Base-by-base conservation (phyloP, 2,329 filamentous ascomycete species). In the Claviceps sorghi region DNA sequence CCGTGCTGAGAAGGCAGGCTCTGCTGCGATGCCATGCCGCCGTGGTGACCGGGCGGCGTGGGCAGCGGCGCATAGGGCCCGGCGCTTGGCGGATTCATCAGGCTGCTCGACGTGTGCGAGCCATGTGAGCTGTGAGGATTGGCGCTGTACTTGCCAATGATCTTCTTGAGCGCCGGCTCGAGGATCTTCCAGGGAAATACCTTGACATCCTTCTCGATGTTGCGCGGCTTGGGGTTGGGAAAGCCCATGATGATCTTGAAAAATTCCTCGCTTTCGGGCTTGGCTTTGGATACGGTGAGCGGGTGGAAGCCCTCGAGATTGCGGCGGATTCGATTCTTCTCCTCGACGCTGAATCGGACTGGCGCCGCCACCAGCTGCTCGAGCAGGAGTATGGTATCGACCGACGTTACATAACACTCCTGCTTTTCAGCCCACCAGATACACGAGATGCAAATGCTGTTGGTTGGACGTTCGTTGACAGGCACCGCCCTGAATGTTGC, bases 201-300 rank as follows among this genome's bases (percentile, higher is more conserved):
- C 71, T 98, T 98, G 64, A 98, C 90, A 63, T 97, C 91, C 72
- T 98, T 98, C 73, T 97, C 93, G 58, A 98, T 98, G 64, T 97
- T 96, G 56, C 93, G 79, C 19, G 93, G 93, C 69, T 97, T 97
- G 2, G 93, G 93, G 55, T 85, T 87, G 13, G 89, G 88, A 64
- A 97, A 97, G 1, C 82, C 88, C 93, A 98, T 98, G 70, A 98
- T 97, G 61, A 96, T 78, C 72, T 96, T 96, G 81, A 97, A 97
- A 68, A 97, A 97, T 52, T 94, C 88, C 66, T 97, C 91, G 65
- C 87, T 95, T 54, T 97, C 91, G 1, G 82, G 64, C 69, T 95
- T 95, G 53, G 83, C 82, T 69, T 98, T 98, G 59, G 89, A 95
- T 19, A 98, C 89, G 0, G 93, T 98, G 57, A 88, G 71, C 1